Percentiles rank a stretch among this genome's conserved stretches.
phyloP scores from a whole-genome alignment of 108 stramenopile species.

The Aurantiochytrium sp. region DNA sequence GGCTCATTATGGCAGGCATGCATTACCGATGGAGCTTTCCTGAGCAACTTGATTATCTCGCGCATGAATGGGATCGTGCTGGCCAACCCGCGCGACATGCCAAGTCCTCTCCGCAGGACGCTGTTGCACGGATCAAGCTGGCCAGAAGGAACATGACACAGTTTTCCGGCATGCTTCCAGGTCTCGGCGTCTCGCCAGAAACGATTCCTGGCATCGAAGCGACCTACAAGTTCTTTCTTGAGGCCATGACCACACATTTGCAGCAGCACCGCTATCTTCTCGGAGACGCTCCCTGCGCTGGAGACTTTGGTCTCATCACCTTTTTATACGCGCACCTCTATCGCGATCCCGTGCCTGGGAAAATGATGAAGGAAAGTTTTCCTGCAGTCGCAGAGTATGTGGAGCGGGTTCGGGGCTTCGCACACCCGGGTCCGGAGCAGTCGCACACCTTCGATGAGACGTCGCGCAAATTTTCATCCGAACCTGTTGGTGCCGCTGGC shows the following conservation, averaged over 20 bases:
- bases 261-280: neutral
- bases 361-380: neutral
- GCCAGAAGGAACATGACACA: neutral
- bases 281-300: neutral
- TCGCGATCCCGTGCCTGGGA: neutral
- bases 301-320: neutral
- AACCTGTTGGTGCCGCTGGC: neutral
- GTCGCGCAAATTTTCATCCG: neutral
- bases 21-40: neutral
- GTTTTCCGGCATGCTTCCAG: neutral
- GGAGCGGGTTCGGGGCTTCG: neutral
- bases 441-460: neutral
- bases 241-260: neutral
- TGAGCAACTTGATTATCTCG: neutral
- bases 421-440: neutral
- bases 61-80: neutral
- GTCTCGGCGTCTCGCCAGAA: neutral
- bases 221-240: neutral
- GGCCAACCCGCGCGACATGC: neutral
- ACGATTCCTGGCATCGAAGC: neutral
- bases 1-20: neutral
- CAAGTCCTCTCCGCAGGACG: neutral
- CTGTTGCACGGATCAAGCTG: neutral
- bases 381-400: neutral
- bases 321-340: neutral